These are phyloP conservation scores for Rhodotorula sp. DNA, from an alignment of 1,284 basidiomycete genomes.

Conservation along the genomic window DNA sequence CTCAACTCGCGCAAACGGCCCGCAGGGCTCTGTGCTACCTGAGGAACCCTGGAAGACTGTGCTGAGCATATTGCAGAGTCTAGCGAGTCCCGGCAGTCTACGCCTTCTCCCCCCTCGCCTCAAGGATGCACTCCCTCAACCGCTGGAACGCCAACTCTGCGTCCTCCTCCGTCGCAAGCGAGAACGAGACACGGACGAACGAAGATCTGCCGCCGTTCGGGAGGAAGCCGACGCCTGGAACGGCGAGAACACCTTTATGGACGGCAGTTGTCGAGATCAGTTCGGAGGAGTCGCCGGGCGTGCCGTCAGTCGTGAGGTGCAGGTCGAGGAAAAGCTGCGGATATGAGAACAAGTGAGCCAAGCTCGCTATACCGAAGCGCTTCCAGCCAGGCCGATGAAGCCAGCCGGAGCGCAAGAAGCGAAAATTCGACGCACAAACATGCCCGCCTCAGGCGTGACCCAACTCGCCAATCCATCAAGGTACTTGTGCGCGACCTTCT, in stretches of 20 bases:
- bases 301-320: conserved; percentile 42
- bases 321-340: conserved; percentile 37
- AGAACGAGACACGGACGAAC: conserved; percentile 78
- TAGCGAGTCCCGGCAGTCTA: background rate
- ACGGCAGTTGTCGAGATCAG: conserved; percentile 75
- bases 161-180: conserved; percentile 64
- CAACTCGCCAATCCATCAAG: conserved; percentile 76
- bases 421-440: conserved; percentile 44
- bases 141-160: conserved; percentile 72
- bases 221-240: conserved; percentile 73
- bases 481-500: conserved; percentile 68
- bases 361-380: background rate
- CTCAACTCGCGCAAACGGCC: too few relatives aligned
- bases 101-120: conserved; percentile 25
- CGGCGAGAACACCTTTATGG: conserved; percentile 76
- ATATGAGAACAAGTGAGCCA: background rate
- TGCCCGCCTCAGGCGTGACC: conserved; percentile 77
- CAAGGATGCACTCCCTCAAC: conserved; percentile 34
- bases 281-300: conserved; percentile 67
- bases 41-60: background rate
- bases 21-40: accelerated
- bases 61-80: background rate
- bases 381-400: background rate
- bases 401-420: conserved; percentile 5
- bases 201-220: conserved; percentile 65